Evolutionary conservation across 306 rosid species (phyloP).

Genomic region (Astragalus membranaceus): DNA sequence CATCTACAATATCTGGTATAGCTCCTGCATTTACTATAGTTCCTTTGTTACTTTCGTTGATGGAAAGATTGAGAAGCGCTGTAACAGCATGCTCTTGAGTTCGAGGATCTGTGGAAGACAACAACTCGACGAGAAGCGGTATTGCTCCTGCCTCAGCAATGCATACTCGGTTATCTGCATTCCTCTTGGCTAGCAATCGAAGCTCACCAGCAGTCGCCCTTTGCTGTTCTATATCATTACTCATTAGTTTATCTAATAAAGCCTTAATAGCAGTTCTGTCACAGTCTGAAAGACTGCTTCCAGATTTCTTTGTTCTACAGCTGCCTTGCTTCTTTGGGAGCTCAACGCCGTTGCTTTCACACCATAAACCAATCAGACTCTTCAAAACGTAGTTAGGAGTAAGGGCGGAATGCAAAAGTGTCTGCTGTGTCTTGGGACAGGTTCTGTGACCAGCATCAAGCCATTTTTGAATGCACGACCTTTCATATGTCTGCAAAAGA

Average conservation of each 20-base stretch:
- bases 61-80: constrained; percentile 91
- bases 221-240: constrained; percentile 66
- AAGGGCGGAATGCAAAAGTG: constrained; percentile 77
- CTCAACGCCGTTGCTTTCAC: constrained; percentile 95
- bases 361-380: constrained; percentile 92
- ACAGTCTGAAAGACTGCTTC: constrained; percentile 70
- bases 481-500: constrained; percentile 81
- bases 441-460: constrained; percentile 92
- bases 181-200: constrained; percentile 93
- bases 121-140: constrained; percentile 78
- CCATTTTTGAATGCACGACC: constrained; percentile 95
- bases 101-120: constrained; percentile 74
- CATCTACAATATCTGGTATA: constrained; percentile 89
- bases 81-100: constrained; percentile 98
- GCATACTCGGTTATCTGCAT: constrained; percentile 86
- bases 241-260: constrained; percentile 55
- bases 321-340: constrained; percentile 69
- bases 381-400: constrained; percentile 96
- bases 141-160: constrained; percentile 98
- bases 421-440: constrained; percentile 94
- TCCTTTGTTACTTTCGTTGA: constrained; percentile 82
- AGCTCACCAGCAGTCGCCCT: constrained; percentile 96
- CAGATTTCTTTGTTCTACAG: constrained; percentile 62
- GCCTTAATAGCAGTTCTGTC: constrained; percentile 56
- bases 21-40: constrained; percentile 90